Base-by-base conservation (phyloP, 257 asterid species). In the Cynanchum wilfordii region DNA sequence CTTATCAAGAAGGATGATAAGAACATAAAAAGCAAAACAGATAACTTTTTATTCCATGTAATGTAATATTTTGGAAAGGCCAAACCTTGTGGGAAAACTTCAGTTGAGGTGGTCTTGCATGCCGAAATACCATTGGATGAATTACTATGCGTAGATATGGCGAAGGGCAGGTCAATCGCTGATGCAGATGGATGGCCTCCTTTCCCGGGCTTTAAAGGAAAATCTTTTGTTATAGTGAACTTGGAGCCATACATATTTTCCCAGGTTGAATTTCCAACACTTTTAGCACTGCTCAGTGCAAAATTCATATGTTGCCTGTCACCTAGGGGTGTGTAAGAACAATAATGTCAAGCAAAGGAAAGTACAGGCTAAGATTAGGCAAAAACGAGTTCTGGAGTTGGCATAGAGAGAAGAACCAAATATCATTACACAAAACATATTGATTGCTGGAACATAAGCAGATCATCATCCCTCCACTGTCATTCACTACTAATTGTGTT, bases 181-280 rank as follows among this genome's bases (percentile, higher is more conserved):
- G 84, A 72, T 68, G 81, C 63, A 69, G 74, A 83, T 78, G 86
- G 74, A 75, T 80, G 86, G 78, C 84, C 88, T 66, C 82, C 73
- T 82, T 81, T 87, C 42, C 27, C 79, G 45, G 84, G 76, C 80
- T 82, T 87, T 33, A 69, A 66, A 45, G 86, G 65, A 78, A 72
- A 80, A 62, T 77, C 89, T 79, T 82, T 86, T 22, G 92, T 86
- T 4, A 87, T 71, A 33, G 95, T 86, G 85, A 90, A 92, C 88
- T 84, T 89, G 75, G 92, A 80, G 81, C 77, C 63, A 75, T 75
- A 42, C 44, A 82, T 66, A 79, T 77, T 80, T 55, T 85, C 87
- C 92, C 87, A 87, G 59, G 80, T 66, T 25, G 82, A 51, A 77
- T 77, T 79, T 52, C 82, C 85, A 79, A 84, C 71, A 74, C 71